Evolutionary conservation across 208 protist species (phyloP), one percentile per base, ranked within the genome.

Genomic region (Acanthamoeba triangularis): DNA sequence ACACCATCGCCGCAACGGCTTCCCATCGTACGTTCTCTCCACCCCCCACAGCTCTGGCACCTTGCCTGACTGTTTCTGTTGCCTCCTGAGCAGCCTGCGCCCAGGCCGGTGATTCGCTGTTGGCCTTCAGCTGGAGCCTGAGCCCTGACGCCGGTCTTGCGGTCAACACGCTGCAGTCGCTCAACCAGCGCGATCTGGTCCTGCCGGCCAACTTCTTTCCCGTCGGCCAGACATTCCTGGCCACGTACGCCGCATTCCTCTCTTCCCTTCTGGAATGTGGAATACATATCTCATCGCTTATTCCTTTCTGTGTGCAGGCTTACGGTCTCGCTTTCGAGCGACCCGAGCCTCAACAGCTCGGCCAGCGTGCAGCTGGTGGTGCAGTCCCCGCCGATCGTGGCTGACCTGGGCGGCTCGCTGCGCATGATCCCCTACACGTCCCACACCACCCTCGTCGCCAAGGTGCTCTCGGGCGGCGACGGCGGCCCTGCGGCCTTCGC

Each of bases 171-270:
- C 72, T 80, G 35, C 30, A 44, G 72, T 49, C 72, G 72, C 72
- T 80, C 72, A 80, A 33, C 30, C 72, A 80, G 72, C 30, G 72
- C 35, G 72, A 80, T 35, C 72, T 80, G n/a, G 37, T 23, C 30
- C 72, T 80, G 72, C 72, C 72, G 7, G 72, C 72, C 30, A 44
- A 44, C 72, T 80, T 80, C 72, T 20, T 80, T 11, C 72, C 72
- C 37, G 18, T 47, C 33, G 72, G 72, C 72, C 72, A 80, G 72
- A 80, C 72, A 3, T 80, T 49, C 72, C 10, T 25, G 8, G 72
- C 72, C 72, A 80, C 72, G 72, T 80, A 44, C 72, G 72, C n/a
- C n/a, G n/a, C n/a, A n/a, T n/a, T n/a, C n/a, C n/a, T n/a, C 37
- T 30, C 30, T 44, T n/a, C 0, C 6, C 30, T 28, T 33, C 33